A percentile compares a stretch with the other conserved stretches of the same genome.
Evolutionary conservation across 129 eudicot species (phyloP).

Genomic region (Artemisia annua): DNA sequence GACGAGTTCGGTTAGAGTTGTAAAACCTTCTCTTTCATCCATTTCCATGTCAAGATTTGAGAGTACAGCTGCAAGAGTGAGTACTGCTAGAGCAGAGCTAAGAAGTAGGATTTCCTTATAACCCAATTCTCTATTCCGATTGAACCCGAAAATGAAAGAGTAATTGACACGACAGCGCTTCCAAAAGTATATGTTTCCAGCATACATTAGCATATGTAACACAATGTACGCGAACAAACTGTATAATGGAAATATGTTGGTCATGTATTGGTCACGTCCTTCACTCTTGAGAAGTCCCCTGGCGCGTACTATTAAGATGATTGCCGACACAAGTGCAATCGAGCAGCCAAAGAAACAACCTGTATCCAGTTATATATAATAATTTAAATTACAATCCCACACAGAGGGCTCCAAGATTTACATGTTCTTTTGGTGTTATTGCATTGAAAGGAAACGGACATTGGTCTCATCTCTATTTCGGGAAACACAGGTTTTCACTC

Average conservation of each 20-base stretch:
- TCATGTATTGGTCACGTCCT: slow-evolving; percentile 52
- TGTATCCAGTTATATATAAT: slow-evolving; percentile 6
- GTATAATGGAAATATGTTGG: slow-evolving; percentile 51
- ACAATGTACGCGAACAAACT: slow-evolving; percentile 51
- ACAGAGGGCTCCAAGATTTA: not conserved
- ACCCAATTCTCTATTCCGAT: slow-evolving; percentile 58
- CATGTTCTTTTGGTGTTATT: not conserved
- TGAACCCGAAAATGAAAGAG: slow-evolving; percentile 60
- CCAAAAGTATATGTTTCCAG: slow-evolving; percentile 63
- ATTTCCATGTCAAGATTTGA: slow-evolving; percentile 69
- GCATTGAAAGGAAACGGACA: too few species aligned
- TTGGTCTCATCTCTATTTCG: too few species aligned
- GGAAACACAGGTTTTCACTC: not conserved
- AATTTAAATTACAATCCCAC: too few species aligned
- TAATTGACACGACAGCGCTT: slow-evolving; percentile 64
- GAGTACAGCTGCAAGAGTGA: slow-evolving; percentile 65
- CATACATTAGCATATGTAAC: slow-evolving; percentile 49
- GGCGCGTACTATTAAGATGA: slow-evolving; percentile 37
- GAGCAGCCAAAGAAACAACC: slow-evolving; percentile 72
- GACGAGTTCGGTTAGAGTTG: slow-evolving; percentile 51
- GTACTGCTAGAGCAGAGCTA: slow-evolving; percentile 57
- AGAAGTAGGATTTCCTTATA: slow-evolving; percentile 65
- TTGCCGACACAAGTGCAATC: slow-evolving; percentile 54
- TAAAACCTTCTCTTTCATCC: slow-evolving; percentile 48
- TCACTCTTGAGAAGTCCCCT: slow-evolving; percentile 40